Evolutionary conservation across 257 asterid genomes (phyloP).

Genomic region (Nyctanthes arbortristis): DNA sequence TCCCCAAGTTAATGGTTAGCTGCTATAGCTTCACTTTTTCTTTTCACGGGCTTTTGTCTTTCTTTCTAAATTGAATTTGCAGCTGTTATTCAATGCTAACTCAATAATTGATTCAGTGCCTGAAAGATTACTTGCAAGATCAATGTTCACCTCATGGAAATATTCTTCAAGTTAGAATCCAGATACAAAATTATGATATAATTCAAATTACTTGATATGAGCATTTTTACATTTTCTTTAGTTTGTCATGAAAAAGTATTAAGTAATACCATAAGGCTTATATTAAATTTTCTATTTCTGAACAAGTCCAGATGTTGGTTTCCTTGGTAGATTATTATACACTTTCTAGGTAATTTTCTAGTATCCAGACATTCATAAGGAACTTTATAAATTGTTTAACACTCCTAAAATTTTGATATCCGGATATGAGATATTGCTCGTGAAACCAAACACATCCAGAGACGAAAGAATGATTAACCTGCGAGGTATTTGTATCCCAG

Average conservation of each 20-base stretch:
- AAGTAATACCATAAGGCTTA: not conserved
- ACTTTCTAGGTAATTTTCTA: not conserved
- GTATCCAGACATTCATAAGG: not conserved
- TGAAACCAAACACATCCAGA: not conserved
- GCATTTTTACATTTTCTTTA: not conserved
- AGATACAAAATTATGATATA: not conserved
- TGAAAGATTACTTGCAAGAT: not conserved
- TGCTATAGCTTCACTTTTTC: not conserved
- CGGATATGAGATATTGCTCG: not conserved
- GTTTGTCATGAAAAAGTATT: not conserved
- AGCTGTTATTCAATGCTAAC: not conserved
- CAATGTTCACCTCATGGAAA: not conserved
- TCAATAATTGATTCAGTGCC: not conserved
- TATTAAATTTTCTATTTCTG: not conserved
- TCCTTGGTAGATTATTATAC: not conserved
- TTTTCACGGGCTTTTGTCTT: not conserved
- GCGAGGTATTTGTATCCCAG: slow-evolving; percentile 95
- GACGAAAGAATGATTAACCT: slow-evolving; percentile 40
- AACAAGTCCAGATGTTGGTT: not conserved
- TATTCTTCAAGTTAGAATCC: not conserved
- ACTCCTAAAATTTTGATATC: not conserved
- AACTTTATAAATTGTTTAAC: not conserved
- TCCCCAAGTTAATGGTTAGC: not conserved
- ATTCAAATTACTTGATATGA: not conserved
- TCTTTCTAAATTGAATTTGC: not conserved